A percentile compares a stretch with the other conserved stretches of the same genome.
Evolutionary conservation across 768 basidiomycete genomes (phyloP).

Genomic region (Trametes cingulata): DNA sequence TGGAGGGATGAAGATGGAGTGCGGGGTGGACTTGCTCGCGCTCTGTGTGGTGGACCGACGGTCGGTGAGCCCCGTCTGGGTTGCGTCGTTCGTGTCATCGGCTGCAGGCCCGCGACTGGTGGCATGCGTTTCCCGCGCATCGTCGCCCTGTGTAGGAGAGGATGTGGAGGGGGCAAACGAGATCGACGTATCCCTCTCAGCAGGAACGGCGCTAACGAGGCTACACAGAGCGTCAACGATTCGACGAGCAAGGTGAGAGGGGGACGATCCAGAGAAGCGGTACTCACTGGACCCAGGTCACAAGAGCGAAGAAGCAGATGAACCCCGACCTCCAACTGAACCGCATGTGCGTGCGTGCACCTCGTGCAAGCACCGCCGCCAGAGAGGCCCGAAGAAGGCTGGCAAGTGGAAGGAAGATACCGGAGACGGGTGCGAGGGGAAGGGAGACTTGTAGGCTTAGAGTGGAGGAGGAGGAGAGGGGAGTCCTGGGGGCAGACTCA

Average conservation of each 20-base stretch:
- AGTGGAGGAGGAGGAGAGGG: constrained; percentile 1
- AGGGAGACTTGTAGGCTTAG: neutral
- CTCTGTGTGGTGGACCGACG: neutral
- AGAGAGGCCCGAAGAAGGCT: neutral
- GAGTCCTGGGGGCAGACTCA: constrained; percentile 10
- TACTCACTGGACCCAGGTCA: constrained; percentile 7
- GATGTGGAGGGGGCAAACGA: neutral
- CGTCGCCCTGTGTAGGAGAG: neutral
- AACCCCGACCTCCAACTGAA: constrained; percentile 1
- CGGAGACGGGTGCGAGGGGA: neutral
- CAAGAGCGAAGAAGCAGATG: constrained; percentile 7
- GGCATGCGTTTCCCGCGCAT: neutral
- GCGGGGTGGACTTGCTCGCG: neutral
- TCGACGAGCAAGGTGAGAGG: neutral
- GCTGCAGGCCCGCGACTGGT: neutral
- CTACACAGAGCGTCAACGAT: neutral
- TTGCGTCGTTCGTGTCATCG: constrained; percentile 1
- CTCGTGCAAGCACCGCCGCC: constrained; percentile 3
- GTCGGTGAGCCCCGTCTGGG: neutral
- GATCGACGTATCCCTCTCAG: neutral
- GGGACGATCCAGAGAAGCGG: neutral
- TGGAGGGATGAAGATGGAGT: constrained; percentile 11
- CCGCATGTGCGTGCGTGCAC: constrained; percentile 20
- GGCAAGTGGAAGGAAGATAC: neutral
- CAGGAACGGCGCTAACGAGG: constrained; percentile 9